Percentiles rank a stretch among this genome's conserved stretches.
These are phyloP conservation scores for Wallacemonas sp. DNA, from an alignment of 208 protist genomes.

Conservation along the genomic window DNA sequence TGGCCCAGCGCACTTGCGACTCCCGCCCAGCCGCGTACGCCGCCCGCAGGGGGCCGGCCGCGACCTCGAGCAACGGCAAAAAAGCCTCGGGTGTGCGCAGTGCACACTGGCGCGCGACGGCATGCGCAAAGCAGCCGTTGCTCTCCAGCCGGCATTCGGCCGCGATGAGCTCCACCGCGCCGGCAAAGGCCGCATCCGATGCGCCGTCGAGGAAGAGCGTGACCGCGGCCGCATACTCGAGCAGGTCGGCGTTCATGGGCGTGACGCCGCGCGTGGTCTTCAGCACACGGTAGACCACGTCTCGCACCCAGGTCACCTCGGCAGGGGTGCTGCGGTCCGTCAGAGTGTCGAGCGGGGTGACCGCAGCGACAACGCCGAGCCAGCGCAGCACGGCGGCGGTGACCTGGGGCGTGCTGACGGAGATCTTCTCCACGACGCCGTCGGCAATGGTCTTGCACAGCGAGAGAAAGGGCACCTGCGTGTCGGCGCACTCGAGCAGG, in stretches of 20 bases:
- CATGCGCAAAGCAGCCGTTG: not conserved
- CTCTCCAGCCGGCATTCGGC: constrained; percentile 11
- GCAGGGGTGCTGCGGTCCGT: not conserved
- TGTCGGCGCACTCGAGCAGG: constrained; percentile 15
- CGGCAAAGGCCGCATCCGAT: not conserved
- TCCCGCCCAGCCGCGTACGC: constrained; percentile 1
- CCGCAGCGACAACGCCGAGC: not conserved
- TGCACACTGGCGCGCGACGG: not conserved
- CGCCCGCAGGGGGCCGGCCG: not conserved
- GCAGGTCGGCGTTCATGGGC: not conserved
- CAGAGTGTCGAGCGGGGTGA: not conserved
- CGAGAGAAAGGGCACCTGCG: constrained; percentile 16
- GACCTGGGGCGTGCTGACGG: not conserved
- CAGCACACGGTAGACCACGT: constrained; percentile 7
- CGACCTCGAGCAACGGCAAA: constrained; percentile 2
- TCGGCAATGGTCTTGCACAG: not conserved
- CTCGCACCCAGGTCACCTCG: not conserved
- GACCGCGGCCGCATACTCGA: not conserved
- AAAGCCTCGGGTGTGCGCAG: not conserved
- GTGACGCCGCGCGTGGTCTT: not conserved
- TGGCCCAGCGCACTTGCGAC: not conserved
- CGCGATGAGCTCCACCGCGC: not conserved
- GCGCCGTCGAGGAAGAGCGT: constrained; percentile 11
- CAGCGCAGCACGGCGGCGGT: not conserved
- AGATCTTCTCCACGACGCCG: constrained; percentile 10